Conservation (phyloP, 768 basidiomycete species). For the Lactifluus rugatus region DNA sequence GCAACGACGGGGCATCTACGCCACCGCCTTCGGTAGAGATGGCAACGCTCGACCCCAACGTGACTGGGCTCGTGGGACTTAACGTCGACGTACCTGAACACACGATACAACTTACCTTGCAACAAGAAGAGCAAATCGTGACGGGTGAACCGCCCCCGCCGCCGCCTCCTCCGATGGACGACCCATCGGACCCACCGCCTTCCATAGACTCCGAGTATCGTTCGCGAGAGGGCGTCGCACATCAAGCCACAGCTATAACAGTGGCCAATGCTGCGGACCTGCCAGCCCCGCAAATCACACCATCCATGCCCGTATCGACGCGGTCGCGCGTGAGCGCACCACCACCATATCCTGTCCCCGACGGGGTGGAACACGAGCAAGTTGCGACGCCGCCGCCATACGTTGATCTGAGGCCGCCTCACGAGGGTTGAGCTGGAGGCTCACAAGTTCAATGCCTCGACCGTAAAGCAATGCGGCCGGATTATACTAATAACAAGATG, state of each 20-base stretch:
- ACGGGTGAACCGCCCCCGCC: constrained; percentile 47
- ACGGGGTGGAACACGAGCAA: constrained; percentile 26
- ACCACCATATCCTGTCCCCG: constrained; percentile 65
- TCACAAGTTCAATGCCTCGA: constrained; percentile 18
- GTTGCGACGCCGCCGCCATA: constrained; percentile 31
- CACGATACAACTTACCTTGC: constrained; percentile 49
- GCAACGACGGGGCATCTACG: constrained; percentile 47
- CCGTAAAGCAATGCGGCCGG: constrained; percentile 20
- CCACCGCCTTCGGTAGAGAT: constrained; percentile 74
- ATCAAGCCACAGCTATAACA: constrained; percentile 18
- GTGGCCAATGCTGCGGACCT: constrained; percentile 11
- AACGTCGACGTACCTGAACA: constrained; percentile 42
- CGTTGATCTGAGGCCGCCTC: constrained; percentile 27
- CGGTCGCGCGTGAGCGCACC: constrained; percentile 42
- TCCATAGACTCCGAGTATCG: constrained; percentile 77
- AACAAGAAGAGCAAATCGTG: constrained; percentile 31
- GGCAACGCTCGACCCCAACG: constrained; percentile 59
- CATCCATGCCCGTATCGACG: constrained; percentile 17
- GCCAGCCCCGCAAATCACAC: constrained; percentile 20
- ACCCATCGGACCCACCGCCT: constrained; percentile 81
- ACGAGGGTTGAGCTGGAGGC: constrained; percentile 13
- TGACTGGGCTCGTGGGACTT: constrained; percentile 55
- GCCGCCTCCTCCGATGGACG: constrained; percentile 75
- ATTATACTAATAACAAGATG: constrained; percentile 21
- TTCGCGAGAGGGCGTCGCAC: constrained; percentile 25